Evolutionary conservation across 495 filamentous ascomycete species (phyloP), one percentile per base, ranked within the genome.

Genomic region (Aspergillus taichungensis): DNA sequence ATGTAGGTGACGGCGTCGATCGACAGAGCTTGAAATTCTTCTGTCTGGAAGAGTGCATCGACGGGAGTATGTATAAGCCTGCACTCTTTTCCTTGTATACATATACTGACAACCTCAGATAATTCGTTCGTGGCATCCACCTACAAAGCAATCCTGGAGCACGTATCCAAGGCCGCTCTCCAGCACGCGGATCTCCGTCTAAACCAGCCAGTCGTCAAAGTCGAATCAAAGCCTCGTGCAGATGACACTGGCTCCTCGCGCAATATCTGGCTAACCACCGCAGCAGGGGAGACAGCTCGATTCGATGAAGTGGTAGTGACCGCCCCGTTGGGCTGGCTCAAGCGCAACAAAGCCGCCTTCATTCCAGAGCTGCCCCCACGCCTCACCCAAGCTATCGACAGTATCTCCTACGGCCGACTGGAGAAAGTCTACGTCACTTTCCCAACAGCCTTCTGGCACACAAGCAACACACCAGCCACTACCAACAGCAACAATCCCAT

Each of bases 401-500:
- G 71, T 44, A 83, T 95, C 50, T 83, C 85, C 34, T 96, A 94
- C 59, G 92, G 92, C 13, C 78, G 79, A 38, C 75, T 98, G 0
- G 92, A 98, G 62, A 96, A 98, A 67, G 78, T 91, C 27, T 95
- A 94, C 62, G 76, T 96, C 31, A 87, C 76, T 32, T 98, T 98
- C 61, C 83, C 85, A 3, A 65, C 58, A 6, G 79, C 92, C 3
- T 83, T 82, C 58, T 84, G 80, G 80, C 63, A 78, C 35, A 42
- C 37, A 6, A 40, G 37, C 10, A 35, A 11, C 0, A 50, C 38
- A 18, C 31, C 49, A 28, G 47, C 32, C 6, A 34, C 36, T 9
- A 50, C 35, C 14, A 28, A 44, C 11, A 44, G 31, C 30, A 43
- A 28, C 14, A 47, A 46, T 24, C 34, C 45, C 12, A 48, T 52